Conservation (phyloP, 116 monocot genomes). For the Iris pallida region DNA sequence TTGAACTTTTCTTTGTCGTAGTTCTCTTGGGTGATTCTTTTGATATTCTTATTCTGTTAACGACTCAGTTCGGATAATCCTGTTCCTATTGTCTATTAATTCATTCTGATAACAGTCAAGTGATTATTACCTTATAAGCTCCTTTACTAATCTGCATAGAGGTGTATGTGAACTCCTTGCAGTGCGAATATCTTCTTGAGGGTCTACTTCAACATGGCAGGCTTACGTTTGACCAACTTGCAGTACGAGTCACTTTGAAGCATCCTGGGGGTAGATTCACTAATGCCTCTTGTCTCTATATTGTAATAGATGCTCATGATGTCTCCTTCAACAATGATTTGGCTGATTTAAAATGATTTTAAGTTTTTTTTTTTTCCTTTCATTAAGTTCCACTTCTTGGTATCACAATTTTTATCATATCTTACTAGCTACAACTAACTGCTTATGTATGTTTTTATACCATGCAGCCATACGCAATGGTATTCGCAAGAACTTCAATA, state of each 20-base stretch:
- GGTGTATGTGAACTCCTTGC: too few relatives aligned
- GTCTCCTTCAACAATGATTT: not conserved
- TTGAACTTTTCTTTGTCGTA: too few relatives aligned
- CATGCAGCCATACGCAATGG: slow-evolving; percentile 18
- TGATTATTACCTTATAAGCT: too few relatives aligned
- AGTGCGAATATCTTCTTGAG: slow-evolving; percentile 67
- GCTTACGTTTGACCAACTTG: slow-evolving; percentile 79
- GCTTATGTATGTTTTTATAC: slow-evolving; percentile 16
- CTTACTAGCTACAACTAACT: slow-evolving; percentile 5
- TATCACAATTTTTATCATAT: not conserved
- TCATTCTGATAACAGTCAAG: too few relatives aligned
- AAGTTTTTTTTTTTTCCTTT: not conserved
- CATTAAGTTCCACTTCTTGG: not conserved
- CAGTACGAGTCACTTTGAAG: slow-evolving; percentile 43
- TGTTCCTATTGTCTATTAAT: too few relatives aligned
- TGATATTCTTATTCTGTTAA: too few relatives aligned
- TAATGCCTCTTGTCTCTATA: not conserved
- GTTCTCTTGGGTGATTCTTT: too few relatives aligned
- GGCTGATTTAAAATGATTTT: not conserved
- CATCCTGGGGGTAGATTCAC: slow-evolving; percentile 31
- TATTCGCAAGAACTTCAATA: slow-evolving; percentile 51
- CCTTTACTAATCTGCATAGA: too few relatives aligned
- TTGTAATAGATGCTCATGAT: not conserved
- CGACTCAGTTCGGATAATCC: too few relatives aligned
- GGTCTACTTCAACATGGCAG: slow-evolving; percentile 90